These are phyloP conservation scores for Fusarium denticulatum DNA, from an alignment of 2,329 filamentous ascomycete species.

Conservation along the genomic window DNA sequence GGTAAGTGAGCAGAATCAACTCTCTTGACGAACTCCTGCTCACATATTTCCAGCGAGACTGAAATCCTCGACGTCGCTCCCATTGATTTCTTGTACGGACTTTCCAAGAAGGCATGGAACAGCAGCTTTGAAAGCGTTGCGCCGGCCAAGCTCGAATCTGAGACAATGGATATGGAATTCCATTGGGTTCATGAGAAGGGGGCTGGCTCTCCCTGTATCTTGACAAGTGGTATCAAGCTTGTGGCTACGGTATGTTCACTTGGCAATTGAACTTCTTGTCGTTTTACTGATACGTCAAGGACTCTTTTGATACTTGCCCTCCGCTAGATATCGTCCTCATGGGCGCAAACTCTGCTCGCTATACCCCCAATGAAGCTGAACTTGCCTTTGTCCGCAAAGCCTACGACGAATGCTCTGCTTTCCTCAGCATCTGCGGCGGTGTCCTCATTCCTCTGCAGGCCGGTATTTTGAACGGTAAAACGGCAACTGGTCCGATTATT, in stretches of 20 bases:
- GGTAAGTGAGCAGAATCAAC: not conserved
- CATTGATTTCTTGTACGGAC: slow-evolving; percentile 43
- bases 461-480: slow-evolving; percentile 51
- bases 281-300: slow-evolving; percentile 32
- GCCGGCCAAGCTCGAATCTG: slow-evolving; percentile 13
- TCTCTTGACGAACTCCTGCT: fast-evolving
- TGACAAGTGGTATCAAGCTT: slow-evolving; percentile 45
- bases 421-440: slow-evolving; percentile 54
- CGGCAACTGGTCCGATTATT: slow-evolving; percentile 48
- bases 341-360: slow-evolving; percentile 47
- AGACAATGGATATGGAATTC: slow-evolving; percentile 45
- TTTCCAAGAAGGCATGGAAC: slow-evolving; percentile 33
- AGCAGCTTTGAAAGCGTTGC: slow-evolving; percentile 24
- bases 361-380: slow-evolving; percentile 48
- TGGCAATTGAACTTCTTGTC: fast-evolving
- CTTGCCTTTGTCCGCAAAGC: slow-evolving; percentile 50
- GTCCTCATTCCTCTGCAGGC: slow-evolving; percentile 46
- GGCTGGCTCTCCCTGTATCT: not conserved
- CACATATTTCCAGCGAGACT: slow-evolving; percentile 37
- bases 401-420: slow-evolving; percentile 49
- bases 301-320: slow-evolving; percentile 53
- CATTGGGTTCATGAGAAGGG: slow-evolving; percentile 49
- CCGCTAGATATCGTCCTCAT: slow-evolving; percentile 54
- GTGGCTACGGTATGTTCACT: slow-evolving; percentile 42
- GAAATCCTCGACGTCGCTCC: slow-evolving; percentile 51